Evolutionary conservation across 192 early-diverging fungal genomes (phyloP).

Genomic region (Chytriomyces sp.): DNA sequence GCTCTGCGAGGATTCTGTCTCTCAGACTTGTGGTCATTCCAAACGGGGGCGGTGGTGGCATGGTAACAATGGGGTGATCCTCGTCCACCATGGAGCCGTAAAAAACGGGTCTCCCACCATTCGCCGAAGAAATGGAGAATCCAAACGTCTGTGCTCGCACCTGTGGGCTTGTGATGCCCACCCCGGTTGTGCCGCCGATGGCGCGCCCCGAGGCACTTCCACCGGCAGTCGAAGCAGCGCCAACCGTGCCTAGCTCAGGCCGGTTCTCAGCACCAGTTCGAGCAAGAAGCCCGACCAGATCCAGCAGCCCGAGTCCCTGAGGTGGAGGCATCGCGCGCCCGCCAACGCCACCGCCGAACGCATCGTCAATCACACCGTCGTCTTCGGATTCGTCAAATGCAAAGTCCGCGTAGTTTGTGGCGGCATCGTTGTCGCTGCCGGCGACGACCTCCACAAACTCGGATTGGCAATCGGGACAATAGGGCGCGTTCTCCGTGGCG

Average conservation of each 20-base stretch:
- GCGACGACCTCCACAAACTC: constrained; percentile 13
- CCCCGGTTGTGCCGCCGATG: no score
- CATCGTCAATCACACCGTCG: no score
- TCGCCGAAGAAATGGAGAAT: neutral
- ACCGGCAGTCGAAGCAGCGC: neutral
- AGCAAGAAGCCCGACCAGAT: no score
- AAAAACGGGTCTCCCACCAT: neutral
- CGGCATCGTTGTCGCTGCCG: neutral
- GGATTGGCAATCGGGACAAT: constrained; percentile 4
- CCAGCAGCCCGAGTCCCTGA: neutral
- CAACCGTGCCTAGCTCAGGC: no score
- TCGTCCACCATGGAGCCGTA: neutral
- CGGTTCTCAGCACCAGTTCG: no score
- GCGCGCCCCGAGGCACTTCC: neutral
- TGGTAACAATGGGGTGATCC: neutral
- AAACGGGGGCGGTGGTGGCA: neutral
- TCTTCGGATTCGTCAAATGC: neutral
- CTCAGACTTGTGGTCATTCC: neutral
- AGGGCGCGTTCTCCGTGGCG: neutral
- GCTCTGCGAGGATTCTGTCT: neutral
- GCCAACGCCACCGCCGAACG: neutral
- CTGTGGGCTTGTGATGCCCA: neutral
- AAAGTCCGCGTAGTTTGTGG: no score
- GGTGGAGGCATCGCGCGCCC: neutral
- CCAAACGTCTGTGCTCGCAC: neutral